Percentiles rank a stretch among this genome's conserved stretches.
Conservation (phyloP, 768 basidiomycete species). For the Grammothele lineata region DNA sequence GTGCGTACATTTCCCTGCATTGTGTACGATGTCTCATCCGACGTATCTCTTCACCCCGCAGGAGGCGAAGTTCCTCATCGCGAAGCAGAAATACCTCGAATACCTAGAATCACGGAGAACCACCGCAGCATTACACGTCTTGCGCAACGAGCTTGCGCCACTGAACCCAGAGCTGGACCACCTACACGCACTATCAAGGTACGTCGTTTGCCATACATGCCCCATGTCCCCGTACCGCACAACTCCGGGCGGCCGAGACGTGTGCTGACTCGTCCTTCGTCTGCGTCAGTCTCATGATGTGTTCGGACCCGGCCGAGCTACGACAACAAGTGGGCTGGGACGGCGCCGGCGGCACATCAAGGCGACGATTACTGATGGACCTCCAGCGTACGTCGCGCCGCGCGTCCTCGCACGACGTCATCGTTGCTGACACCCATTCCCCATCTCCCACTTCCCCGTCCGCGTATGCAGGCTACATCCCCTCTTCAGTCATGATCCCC, state of each 20-base stretch:
- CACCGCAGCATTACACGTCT: slow-evolving; percentile 76
- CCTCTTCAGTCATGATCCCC: slow-evolving; percentile 90
- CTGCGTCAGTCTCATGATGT: slow-evolving; percentile 81
- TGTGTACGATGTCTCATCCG: background rate
- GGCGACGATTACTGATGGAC: slow-evolving; percentile 67
- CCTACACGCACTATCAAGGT: slow-evolving; percentile 88
- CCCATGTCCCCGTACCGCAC: background rate
- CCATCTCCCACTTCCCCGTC: no score
- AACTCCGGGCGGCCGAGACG: no score
- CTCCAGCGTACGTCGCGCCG: slow-evolving; percentile 65
- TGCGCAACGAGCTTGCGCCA: slow-evolving; percentile 87
- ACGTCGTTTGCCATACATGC: slow-evolving; percentile 5
- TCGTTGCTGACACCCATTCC: background rate
- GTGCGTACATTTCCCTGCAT: slow-evolving; percentile 38
- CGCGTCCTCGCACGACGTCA: background rate
- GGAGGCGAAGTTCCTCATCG: slow-evolving; percentile 84
- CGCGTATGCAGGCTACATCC: slow-evolving; percentile 90
- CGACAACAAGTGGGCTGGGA: slow-evolving; percentile 84
- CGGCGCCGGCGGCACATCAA: slow-evolving; percentile 77
- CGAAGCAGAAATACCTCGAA: slow-evolving; percentile 95
- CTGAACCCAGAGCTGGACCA: slow-evolving; percentile 75
- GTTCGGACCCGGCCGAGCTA: slow-evolving; percentile 78
- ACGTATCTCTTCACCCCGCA: slow-evolving; percentile 30
- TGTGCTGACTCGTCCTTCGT: background rate
- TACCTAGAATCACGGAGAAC: slow-evolving; percentile 78